Base-by-base conservation (phyloP, 306 rosid genomes). In the Vicia faba region DNA sequence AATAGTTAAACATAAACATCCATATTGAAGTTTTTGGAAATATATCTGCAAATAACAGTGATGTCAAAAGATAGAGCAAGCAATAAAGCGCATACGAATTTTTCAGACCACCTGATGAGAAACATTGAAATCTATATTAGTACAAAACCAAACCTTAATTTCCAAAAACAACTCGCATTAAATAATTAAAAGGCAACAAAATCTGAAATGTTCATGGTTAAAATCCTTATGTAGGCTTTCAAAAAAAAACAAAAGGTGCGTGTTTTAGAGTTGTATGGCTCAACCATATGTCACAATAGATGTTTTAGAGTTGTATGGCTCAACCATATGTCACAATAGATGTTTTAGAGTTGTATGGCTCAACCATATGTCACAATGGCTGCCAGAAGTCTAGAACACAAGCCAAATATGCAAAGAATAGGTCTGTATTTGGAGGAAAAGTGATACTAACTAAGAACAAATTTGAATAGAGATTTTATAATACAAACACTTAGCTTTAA, bases 1-100 rank as follows among this genome's bases (percentile, higher is more conserved):
- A 55, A 63, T 70, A 55, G 36, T n/a, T 31, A 11, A 61, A 19
- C 33, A 31, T 68, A 44, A 31, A 4, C 19, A 36, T 66, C 1
- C 23, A 20, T 20, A 20, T 20, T 20, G 29, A 3, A 26, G 4
- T 26, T 26, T 26, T 26, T 26, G 29, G 4, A 26, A 48, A 16
- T 48, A 48, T 48, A 15, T 48, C 2, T 48, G 55, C 11, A 7
- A 16, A 16, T 4, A 7, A 48, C 55, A 16, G 18, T 25, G 16
- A 48, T 48, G 10, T 8, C 55, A 16, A 45, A 45, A 7, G 25
- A 48, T 48, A 48, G 18, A 48, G 25, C 55, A 48, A 16, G 55
- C 26, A 49, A 16, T 16, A 49, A 49, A 10, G 8, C 57, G 20
- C 57, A 51, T 51, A 7, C 1, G 26, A 51, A 20, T 51, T 19